These are phyloP conservation scores for Epichloe amarillans DNA, from an alignment of 2,329 filamentous ascomycete species.

Conservation along the genomic window DNA sequence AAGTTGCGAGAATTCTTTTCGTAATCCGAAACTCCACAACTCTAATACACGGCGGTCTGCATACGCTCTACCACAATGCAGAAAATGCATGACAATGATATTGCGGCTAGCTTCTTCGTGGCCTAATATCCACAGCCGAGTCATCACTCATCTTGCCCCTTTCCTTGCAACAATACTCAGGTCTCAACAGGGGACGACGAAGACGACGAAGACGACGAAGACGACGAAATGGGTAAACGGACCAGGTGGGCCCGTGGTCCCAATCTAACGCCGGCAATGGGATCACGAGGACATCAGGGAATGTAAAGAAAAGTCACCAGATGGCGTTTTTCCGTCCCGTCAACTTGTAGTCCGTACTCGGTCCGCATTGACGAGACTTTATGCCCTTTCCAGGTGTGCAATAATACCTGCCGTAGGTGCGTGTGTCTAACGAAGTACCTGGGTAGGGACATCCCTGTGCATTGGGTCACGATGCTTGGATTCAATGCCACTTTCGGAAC, in stretches of 20 bases:
- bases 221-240: not conserved
- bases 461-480: conserved; percentile 8
- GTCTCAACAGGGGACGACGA: not conserved
- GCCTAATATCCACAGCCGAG: too few relatives aligned
- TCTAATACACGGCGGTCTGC: too few relatives aligned
- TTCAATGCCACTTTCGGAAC: conserved; percentile 1
- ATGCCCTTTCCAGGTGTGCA: too few relatives aligned
- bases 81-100: too few relatives aligned
- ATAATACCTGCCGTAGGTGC: too few relatives aligned
- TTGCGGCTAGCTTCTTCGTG: too few relatives aligned
- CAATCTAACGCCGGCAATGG: not conserved
- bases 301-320: not conserved
- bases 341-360: not conserved
- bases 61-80: too few relatives aligned
- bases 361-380: too few relatives aligned
- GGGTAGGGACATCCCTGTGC: not conserved
- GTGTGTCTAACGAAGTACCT: not conserved
- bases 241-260: not conserved
- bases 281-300: conserved; percentile 17
- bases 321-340: not conserved
- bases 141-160: too few relatives aligned
- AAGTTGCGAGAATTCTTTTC: too few relatives aligned
- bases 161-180: too few relatives aligned
- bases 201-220: not conserved
- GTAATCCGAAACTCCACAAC: too few relatives aligned